These are phyloP conservation scores for Syncephalastrum sp. DNA, from an alignment of 371 early-diverging fungal genomes.

Conservation along the genomic window DNA sequence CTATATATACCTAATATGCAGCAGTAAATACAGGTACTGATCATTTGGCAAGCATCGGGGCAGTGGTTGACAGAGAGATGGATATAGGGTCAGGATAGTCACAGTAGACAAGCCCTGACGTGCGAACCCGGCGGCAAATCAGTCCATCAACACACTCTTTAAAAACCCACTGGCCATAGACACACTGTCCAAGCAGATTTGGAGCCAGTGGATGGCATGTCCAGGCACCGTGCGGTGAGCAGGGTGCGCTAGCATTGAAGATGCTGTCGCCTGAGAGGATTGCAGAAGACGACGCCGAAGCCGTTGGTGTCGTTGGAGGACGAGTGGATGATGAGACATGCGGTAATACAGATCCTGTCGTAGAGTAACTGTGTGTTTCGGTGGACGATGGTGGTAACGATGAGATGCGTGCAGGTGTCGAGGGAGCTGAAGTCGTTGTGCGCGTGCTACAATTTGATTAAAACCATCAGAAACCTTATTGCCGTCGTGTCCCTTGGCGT, in stretches of 20 bases:
- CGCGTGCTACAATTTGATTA: no score
- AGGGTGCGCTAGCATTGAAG: constrained; percentile 13
- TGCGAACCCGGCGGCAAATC: constrained; percentile 11
- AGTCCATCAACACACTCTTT: constrained; percentile 23
- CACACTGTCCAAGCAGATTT: constrained; percentile 15
- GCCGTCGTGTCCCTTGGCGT: no score
- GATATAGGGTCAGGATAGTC: no score
- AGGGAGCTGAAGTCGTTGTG: not conserved
- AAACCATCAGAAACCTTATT: no score
- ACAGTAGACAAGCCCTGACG: no score
- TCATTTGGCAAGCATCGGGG: no score
- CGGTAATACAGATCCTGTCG: no score
- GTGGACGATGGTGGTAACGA: not conserved
- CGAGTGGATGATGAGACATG: not conserved
- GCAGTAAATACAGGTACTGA: no score
- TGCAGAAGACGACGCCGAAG: constrained; percentile 11
- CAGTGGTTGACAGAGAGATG: no score
- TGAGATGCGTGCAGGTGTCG: not conserved
- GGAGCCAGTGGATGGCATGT: not conserved
- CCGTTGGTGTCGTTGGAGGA: constrained; percentile 1
- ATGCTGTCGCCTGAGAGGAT: not conserved
- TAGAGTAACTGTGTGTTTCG: not conserved
- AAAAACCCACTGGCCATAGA: constrained; percentile 25
- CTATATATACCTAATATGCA: no score
- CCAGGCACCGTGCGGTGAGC: constrained; percentile 15